Percentiles rank a stretch among this genome's conserved stretches.
These are phyloP conservation scores for Backusella macrospora DNA, from an alignment of 192 early-diverging fungal genomes.

Conservation along the genomic window DNA sequence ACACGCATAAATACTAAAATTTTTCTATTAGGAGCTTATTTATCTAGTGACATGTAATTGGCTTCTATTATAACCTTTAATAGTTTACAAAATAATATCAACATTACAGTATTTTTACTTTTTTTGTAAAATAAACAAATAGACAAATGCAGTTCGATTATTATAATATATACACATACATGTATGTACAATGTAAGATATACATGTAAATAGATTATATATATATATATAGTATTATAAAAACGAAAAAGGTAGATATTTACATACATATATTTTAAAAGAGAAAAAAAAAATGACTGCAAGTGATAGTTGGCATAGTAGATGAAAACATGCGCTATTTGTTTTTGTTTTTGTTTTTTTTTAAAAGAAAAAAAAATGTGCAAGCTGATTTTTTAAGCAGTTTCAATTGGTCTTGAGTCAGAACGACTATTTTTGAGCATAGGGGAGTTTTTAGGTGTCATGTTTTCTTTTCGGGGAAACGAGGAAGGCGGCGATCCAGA, in stretches of 20 bases:
- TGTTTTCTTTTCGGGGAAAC: background rate
- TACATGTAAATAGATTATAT: background rate
- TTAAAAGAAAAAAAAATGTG: background rate
- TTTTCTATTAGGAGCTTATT: too few relatives aligned
- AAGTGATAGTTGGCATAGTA: conserved; percentile 1
- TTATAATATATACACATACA: background rate
- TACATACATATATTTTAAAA: background rate
- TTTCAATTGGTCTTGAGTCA: conserved; percentile 17
- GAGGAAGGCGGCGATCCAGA: background rate
- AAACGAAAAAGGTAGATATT: conserved; percentile 2
- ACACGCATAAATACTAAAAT: too few relatives aligned
- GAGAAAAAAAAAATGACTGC: background rate
- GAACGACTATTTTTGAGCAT: background rate
- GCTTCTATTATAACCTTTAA: background rate
- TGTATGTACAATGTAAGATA: background rate
- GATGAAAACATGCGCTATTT: background rate
- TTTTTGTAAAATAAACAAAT: background rate
- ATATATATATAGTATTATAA: background rate
- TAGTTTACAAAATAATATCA: background rate
- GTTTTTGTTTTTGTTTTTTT: background rate
- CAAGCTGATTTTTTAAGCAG: background rate
- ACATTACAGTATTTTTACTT: background rate
- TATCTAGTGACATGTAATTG: background rate
- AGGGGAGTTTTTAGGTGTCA: background rate
- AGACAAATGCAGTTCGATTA: background rate